Evolutionary conservation across 805 yeast species (phyloP), one percentile per base, ranked within the genome.

Genomic region (Schizosaccharomyces octosporus): DNA sequence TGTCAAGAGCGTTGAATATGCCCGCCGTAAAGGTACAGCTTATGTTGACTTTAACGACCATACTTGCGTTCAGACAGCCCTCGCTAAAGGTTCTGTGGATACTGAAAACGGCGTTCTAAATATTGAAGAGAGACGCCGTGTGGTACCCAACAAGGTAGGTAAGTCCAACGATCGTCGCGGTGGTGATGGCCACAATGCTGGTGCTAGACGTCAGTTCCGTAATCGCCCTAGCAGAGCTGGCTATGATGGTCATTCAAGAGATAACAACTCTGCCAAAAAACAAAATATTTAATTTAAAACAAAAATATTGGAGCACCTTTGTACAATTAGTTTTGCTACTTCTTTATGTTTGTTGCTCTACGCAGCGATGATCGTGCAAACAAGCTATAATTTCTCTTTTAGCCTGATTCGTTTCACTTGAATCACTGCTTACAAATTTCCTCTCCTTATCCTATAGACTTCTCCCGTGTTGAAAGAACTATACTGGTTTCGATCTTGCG

Each of bases 41-140:
- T 57, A 57, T 17, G 42, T 57, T 31, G 60, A 41, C 9, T 57
- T 57, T 21, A 24, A n/a, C 48, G 45, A 57, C 60, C 42, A 27
- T 39, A 31, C 24, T 19, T 57, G 42, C 19, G 60, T 57, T 31
- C 27, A 24, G n/a, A 15, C 36, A 9, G 60, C 60, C 5, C 5
- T 57, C 17, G 13, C n/a, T 13, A 31, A 21, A 11, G 29, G 29
- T 32, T 19, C 60, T 3, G 21, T 36, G n/a, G 45, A 24, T 2
- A 21, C 31, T 57, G n/a, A 24, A n/a, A 41, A 36, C n/a, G 48
- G 15, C 48, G n/a, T 21, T 9, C 11, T 57, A 24, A 24, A 11
- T 13, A 57, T 57, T 19, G 48, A 57, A 21, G 60, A 57, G 45
- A 39, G 60, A 29, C 60, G 60, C 39, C 60, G 60, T 13, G n/a